Evolutionary conservation across 345 rosid species (phyloP), one percentile per base, ranked within the genome.

Genomic region (Lenwebbia sp.): DNA sequence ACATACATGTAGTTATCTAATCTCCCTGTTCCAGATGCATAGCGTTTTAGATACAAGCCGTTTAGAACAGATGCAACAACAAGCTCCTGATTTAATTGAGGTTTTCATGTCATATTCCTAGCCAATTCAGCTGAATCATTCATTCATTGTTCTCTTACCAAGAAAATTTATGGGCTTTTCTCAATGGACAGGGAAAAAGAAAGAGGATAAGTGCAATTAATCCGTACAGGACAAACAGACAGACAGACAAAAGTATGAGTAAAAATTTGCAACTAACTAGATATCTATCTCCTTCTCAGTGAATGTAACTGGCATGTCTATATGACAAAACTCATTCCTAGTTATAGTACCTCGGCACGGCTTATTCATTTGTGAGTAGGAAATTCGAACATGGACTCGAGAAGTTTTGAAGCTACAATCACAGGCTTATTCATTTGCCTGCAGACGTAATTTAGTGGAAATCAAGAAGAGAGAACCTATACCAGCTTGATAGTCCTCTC

Each of bases 321-420:
- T 33, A 7, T 22, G 28, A 13, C 0, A 62, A 57, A 41, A 26
- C 23, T 25, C 58, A 15, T 58, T 41, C 17, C 33, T 47, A 11
- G 19, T 0, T 1, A 26, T 51, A 44, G 55, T 88, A 92, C 96
- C 94, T 94, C 95, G 9, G 95, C 97, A 23, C 95, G 92, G 41
- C 96, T n/a, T n/a, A n/a, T n/a, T n/a, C n/a, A n/a, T n/a, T n/a
- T 93, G 82, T 93, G 95, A 7, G 93, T 92, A 22, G 95, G 97
- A 89, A 90, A 93, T 89, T 93, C 97, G 74, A 92, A 88, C 97
- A 92, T 93, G 40, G 97, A 92, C 89, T 94, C 94, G 4, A 94
- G 95, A 89, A 94, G 94, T 75, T 91, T 92, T 85, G 96, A 94
- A 85, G 96, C 95, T 60, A 94, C 88, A 85, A 94, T 93, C 54